Base-by-base conservation (phyloP, 768 basidiomycete genomes). In the Collybia sordida region DNA sequence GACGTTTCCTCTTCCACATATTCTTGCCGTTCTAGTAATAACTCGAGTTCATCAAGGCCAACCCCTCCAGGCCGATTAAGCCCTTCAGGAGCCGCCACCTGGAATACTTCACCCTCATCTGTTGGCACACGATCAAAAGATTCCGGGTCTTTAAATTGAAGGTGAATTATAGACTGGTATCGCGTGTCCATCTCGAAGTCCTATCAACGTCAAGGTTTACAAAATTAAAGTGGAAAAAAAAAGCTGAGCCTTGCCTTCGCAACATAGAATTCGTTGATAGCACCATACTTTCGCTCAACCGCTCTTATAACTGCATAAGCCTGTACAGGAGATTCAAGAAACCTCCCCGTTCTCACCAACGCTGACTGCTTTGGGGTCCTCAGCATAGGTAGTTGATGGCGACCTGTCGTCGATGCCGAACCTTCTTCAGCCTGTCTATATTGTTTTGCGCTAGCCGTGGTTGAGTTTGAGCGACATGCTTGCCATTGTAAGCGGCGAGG, bases 221-320 rank as follows among this genome's bases (percentile, higher is more conserved):
- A 19, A 15, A 18, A 41, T 31, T 31, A 31, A 3, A 11, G 14
- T 14, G 3, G 14, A 11, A 12, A 31, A 14, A 31, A 31, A 31
- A 31, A 11, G 31, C 3, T 14, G n/a, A 15, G 28, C 64, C 69
- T 18, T 57, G 80, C 81, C 65, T 72, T 70, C 25, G 62, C 52
- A 35, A 77, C 67, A 38, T 64, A 62, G 41, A 69, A 78, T 45
- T 79, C 77, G 22, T 69, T 61, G 27, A 83, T 58, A 7, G 69
- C 64, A 12, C 82, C 82, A 61, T 77, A 82, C 47, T 72, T 75
- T 15, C 72, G 71, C 65, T 88, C 85, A 23, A 86, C 56, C 6
- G 73, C 77, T 40, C 79, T 75, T 47, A 86, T 59, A 40, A 83
- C 69, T 40, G 77, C 69, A 6, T 77, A 71, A 4, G 75, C 78